Evolutionary conservation across 139 green algal genomes (phyloP).

Genomic region (Pleodorina starrii): DNA sequence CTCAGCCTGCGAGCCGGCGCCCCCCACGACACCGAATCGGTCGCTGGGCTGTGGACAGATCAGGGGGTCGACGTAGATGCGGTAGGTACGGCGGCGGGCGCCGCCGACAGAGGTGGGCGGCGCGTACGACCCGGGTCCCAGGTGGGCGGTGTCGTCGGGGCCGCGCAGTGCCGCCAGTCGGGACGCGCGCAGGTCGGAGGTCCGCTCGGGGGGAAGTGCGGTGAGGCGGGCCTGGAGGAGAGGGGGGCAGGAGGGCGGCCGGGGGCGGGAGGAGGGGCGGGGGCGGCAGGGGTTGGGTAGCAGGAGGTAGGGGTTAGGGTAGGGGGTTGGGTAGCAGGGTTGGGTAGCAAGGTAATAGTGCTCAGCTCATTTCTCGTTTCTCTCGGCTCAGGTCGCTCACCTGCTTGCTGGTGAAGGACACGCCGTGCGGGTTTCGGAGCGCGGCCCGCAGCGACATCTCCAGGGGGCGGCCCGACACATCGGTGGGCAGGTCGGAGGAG

Average conservation of each 20-base stretch:
- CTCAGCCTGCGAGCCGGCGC: not conserved
- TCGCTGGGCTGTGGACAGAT: not conserved
- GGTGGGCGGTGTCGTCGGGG: constrained; percentile 18
- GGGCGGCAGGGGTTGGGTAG: no score
- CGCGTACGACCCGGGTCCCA: constrained; percentile 23
- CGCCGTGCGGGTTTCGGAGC: not conserved
- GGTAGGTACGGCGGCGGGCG: constrained; percentile 15
- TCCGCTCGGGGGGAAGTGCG: constrained; percentile 12
- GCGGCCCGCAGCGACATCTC: constrained; percentile 25
- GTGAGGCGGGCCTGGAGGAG: constrained; percentile 24
- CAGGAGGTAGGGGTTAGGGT: no score
- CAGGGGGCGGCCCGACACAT: constrained; percentile 5
- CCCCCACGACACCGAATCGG: not conserved
- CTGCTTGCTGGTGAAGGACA: constrained; percentile 22
- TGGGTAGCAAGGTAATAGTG: no score
- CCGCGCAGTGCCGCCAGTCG: not conserved
- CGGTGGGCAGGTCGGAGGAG: not conserved
- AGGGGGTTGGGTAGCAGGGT: no score
- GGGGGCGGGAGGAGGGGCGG: not conserved
- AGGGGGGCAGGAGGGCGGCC: not conserved
- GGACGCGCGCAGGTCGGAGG: not conserved
- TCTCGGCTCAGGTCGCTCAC: no score
- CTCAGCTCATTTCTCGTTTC: no score
- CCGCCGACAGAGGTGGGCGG: constrained; percentile 11
- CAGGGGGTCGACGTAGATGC: constrained; percentile 32